Base-by-base conservation (phyloP, 2,329 filamentous ascomycete species). In the Calonectria montana region DNA sequence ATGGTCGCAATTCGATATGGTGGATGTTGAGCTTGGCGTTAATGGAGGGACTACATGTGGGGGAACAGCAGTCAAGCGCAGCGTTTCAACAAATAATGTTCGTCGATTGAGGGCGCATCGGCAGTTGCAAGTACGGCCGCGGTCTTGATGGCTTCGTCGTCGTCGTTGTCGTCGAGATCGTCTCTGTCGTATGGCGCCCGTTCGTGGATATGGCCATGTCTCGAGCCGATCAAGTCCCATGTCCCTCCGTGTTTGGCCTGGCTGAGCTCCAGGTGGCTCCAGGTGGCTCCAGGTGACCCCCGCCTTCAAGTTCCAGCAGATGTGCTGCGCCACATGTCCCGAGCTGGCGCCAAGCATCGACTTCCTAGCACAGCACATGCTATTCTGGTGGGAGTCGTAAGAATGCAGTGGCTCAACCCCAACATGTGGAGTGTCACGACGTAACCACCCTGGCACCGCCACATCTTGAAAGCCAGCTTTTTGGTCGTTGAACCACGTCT, bases 1-100 rank as follows among this genome's bases (percentile, higher is more conserved):
- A 86, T 86, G 79, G 76, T 82, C 67, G 77, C 63, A 71, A 74
- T 68, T 82, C 67, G 75, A 65, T 63, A 73, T 69, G 72, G 65
- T 74, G 72, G 74, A 71, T 74, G 72, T 73, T 72, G 72, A 75
- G 67, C 70, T 67, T 67, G 71, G 74, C 70, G 69, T 35, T 13
- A 61, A 59, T 71, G 70, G 73, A 72, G 70, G 69, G 77, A 71
- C 81, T 81, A 81, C 82, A 83, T 84, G 75, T 79, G 80, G 57
- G 64, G 71, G 64, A 64, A 67, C 47, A 68, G 66, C 57, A 69
- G 72, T 73, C 62, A 63, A 12, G 21, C 25, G 29, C 21, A 35
- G 65, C 39, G 50, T 45, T 67, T 65, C 55, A 67, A 50, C 55
- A 31, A 27, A 15, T 35, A 13, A 21, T 39, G 16, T 39, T 25